phyloP scores from a whole-genome alignment of 805 yeast genomes.

The Spathaspora hagerdaliae region DNA sequence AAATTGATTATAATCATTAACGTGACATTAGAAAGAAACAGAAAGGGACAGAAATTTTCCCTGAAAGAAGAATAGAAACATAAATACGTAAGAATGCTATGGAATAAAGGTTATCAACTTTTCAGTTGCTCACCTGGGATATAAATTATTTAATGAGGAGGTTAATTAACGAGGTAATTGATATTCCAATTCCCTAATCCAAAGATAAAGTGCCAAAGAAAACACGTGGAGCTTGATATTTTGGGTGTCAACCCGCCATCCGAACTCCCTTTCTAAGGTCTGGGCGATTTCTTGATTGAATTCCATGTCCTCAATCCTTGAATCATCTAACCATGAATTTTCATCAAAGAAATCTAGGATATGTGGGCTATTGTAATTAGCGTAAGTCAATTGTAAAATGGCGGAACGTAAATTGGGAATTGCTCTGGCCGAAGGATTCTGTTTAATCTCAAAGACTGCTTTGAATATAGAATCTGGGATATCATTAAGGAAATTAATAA shows the following conservation, averaged over 20 bases:
- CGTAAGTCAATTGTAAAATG: not conserved
- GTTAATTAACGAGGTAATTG: not conserved
- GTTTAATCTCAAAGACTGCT: not conserved
- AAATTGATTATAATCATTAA: too few relatives aligned
- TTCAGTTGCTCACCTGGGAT: not conserved
- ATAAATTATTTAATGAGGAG: not conserved
- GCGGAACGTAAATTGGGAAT: not conserved
- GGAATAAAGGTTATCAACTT: not conserved
- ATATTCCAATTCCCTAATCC: constrained; percentile 1
- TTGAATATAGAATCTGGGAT: not conserved
- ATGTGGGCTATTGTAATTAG: not conserved
- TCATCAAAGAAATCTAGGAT: not conserved
- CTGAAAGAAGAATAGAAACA: too few relatives aligned
- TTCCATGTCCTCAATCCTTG: not conserved
- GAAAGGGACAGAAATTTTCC: too few relatives aligned
- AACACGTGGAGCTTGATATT: not conserved
- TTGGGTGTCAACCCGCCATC: not conserved
- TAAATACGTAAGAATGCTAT: not conserved
- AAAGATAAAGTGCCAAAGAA: constrained; percentile 1
- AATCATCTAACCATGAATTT: constrained; percentile 1
- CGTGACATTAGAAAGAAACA: too few relatives aligned
- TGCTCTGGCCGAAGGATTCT: not conserved
- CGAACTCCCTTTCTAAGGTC: not conserved
- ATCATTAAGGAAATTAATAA: not conserved
- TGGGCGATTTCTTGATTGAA: not conserved